Conservation (phyloP, 176 grass and related monocot species). For the Oryza australiensis region DNA sequence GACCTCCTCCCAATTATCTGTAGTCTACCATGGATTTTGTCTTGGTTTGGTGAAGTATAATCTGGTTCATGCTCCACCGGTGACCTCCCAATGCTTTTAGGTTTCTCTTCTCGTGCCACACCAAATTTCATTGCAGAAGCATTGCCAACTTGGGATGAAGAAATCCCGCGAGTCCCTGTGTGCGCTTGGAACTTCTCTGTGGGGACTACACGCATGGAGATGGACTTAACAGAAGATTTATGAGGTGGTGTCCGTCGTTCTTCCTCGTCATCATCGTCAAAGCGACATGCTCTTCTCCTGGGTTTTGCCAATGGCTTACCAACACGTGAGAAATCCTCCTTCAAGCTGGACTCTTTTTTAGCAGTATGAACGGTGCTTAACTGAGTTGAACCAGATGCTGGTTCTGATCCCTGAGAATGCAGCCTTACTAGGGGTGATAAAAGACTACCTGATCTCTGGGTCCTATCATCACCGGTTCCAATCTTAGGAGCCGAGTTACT, state of each 20-base stretch:
- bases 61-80: constrained; percentile 48
- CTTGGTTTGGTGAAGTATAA: constrained; percentile 56
- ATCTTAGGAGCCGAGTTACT: constrained; percentile 35
- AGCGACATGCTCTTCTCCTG: constrained; percentile 61
- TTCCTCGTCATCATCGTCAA: constrained; percentile 73
- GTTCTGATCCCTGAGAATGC: constrained; percentile 38
- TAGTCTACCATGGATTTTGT: constrained; percentile 44
- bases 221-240: constrained; percentile 54
- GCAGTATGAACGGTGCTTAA: constrained; percentile 30
- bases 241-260: constrained; percentile 66
- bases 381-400: constrained; percentile 32
- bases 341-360: constrained; percentile 51
- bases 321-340: constrained; percentile 35
- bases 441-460: constrained; percentile 22
- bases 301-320: constrained; percentile 42
- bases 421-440: constrained; percentile 36
- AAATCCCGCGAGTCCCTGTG: constrained; percentile 34
- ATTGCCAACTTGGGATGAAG: constrained; percentile 43
- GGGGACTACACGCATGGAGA: constrained; percentile 33
- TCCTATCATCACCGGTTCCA: constrained; percentile 25
- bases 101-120: constrained; percentile 55
- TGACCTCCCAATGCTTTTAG: constrained; percentile 43
- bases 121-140: constrained; percentile 45
- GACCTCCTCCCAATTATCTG: constrained; percentile 50
- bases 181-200: constrained; percentile 43